These are phyloP conservation scores for Rubroboletus satanas DNA, from an alignment of 768 basidiomycete species.

Conservation along the genomic window DNA sequence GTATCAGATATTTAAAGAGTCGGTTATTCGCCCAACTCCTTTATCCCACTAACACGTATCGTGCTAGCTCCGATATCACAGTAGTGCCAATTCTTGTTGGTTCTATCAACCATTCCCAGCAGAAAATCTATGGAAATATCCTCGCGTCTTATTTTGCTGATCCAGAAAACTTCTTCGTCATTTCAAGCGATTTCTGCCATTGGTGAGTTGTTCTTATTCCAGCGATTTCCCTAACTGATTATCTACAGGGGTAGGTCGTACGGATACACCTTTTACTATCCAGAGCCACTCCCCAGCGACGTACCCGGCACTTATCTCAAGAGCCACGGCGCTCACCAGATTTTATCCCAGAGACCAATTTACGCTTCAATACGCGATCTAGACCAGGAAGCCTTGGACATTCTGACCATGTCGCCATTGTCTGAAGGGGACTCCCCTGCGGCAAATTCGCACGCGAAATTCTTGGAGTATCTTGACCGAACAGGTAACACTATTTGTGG, in stretches of 20 bases:
- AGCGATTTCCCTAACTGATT: neutral
- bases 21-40: constrained; percentile 13
- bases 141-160: constrained; percentile 78
- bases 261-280: constrained; percentile 84
- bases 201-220: constrained; percentile 53
- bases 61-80: constrained; percentile 60
- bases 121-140: constrained; percentile 61
- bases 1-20: constrained; percentile 82
- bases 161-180: constrained; percentile 79
- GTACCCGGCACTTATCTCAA: constrained; percentile 49
- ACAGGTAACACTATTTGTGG: constrained; percentile 98
- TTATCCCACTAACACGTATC: constrained; percentile 2
- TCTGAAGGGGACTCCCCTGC: constrained; percentile 42
- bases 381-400: constrained; percentile 83
- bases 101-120: constrained; percentile 55
- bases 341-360: constrained; percentile 56
- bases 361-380: constrained; percentile 78
- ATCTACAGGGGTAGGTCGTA: constrained; percentile 73
- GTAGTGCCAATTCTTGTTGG: constrained; percentile 94
- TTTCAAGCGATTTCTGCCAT: constrained; percentile 98
- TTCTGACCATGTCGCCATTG: constrained; percentile 54
- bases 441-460: constrained; percentile 52
- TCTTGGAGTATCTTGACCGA: constrained; percentile 60
- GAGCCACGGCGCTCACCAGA: constrained; percentile 37
- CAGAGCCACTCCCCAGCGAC: constrained; percentile 49